These are phyloP conservation scores for Fusarium burgessii DNA, from an alignment of 2,329 filamentous ascomycete genomes.

Conservation along the genomic window DNA sequence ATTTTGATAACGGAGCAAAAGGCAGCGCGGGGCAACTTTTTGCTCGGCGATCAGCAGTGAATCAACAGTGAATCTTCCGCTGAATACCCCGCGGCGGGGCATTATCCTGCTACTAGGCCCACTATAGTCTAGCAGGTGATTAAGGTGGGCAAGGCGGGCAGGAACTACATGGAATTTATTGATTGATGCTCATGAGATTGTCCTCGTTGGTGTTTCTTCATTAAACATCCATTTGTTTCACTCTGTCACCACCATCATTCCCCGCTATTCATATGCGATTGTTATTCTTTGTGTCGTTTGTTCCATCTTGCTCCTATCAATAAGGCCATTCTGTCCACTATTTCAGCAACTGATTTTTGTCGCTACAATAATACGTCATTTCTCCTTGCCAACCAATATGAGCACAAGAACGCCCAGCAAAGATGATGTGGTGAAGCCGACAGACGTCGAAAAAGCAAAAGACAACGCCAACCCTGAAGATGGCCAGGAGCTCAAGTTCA, in stretches of 20 bases:
- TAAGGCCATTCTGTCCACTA: no score
- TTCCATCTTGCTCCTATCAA: neutral
- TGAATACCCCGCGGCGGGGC: conserved; percentile 31
- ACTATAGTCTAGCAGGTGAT: conserved; percentile 6
- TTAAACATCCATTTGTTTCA: neutral
- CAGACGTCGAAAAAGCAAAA: neutral
- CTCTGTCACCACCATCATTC: neutral
- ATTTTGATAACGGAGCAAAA: conserved; percentile 11
- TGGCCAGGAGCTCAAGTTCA: conserved; percentile 55
- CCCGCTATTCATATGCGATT: neutral
- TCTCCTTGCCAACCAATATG: conserved; percentile 1
- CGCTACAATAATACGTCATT: neutral
- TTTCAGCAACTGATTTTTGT: neutral
- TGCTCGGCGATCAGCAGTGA: neutral
- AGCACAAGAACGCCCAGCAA: conserved; percentile 7
- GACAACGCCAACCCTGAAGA: conserved; percentile 9
- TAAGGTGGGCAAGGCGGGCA: neutral
- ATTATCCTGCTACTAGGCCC: neutral
- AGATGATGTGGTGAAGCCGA: neutral
- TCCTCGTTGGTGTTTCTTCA: neutral
- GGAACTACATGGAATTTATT: conserved; percentile 7
- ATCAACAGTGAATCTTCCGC: conserved; percentile 19
- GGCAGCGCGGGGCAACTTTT: conserved; percentile 15
- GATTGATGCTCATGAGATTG: conserved; percentile 11
- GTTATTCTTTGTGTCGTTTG: neutral